Base-by-base conservation (phyloP, 345 rosid species). In the Citropsis articulata region DNA sequence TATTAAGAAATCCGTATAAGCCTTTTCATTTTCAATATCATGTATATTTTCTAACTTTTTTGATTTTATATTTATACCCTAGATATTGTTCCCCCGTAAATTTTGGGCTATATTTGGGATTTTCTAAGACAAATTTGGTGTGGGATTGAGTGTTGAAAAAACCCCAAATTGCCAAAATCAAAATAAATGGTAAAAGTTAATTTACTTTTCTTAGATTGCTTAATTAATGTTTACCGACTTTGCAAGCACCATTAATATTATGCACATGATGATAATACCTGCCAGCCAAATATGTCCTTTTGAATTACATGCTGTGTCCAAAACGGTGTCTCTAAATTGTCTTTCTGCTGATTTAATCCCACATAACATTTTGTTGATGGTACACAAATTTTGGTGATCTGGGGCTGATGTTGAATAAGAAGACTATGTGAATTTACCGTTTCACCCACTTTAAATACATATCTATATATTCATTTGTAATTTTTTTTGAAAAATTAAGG, bases 231-330 rank as follows among this genome's bases (percentile, higher is more conserved):
- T 73, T 73, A 73, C 68, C 68, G 68, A 73, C 68, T 61, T 75
- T 75, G 61, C 31, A 65, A 75, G 71, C 24, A 75, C 64, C 59
- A 75, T 53, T 66, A 65, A 65, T 77, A 67, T 40, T 73, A 35
- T 77, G 68, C 71, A 77, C 83, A 72, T 60, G 45, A 13, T 53
- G 78, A 45, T 63, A 71, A 76, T 50, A 42, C 65, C 18, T 21
- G 70, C 67, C 79, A 78, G 40, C 73, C 64, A 78, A 82, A 81
- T 35, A 72, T 73, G 68, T 77, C 78, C 25, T 67, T 45, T 60
- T 53, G 38, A 38, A 68, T 62, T 42, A 66, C 42, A 38, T 67
- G 33, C 6, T 42, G 78, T 33, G 65, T 76, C 73, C 57, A 56
- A 66, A 55, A 66, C 59, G 33, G 57, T 40, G 70, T 66, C 72